phyloP scores from a whole-genome alignment of 1,139 yeast genomes.

The Spathaspora sp. region DNA sequence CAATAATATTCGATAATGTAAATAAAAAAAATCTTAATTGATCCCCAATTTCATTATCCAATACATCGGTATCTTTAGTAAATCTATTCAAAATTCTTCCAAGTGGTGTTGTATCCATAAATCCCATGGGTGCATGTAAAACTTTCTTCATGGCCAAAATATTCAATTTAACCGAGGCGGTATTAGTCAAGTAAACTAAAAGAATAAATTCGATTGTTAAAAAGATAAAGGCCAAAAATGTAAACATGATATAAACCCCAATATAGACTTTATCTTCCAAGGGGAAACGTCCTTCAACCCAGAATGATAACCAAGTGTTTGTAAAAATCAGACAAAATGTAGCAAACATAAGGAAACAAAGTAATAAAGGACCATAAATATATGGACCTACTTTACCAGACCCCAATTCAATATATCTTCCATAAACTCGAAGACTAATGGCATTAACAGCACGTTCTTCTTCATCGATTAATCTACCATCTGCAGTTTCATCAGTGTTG shows the following conservation, averaged over 20 bases:
- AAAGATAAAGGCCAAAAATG: constrained; percentile 37
- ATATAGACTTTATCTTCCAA: constrained; percentile 58
- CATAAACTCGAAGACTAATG: constrained; percentile 30
- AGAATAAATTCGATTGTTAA: constrained; percentile 43
- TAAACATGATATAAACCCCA: constrained; percentile 66
- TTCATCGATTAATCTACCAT: constrained; percentile 32
- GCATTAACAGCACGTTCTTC: constrained; percentile 43
- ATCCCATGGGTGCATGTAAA: constrained; percentile 61
- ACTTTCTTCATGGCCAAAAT: constrained; percentile 58
- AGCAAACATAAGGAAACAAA: constrained; percentile 31
- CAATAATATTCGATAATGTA: constrained; percentile 55
- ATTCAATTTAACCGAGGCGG: constrained; percentile 43
- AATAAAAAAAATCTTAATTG: constrained; percentile 49
- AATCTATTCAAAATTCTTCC: constrained; percentile 62
- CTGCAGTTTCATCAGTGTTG: constrained; percentile 23
- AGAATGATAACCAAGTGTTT: constrained; percentile 82
- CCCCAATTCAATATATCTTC: constrained; percentile 54
- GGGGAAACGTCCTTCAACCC: constrained; percentile 63
- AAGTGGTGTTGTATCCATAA: constrained; percentile 63
- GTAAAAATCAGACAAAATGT: constrained; percentile 67
- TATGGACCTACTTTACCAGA: constrained; percentile 42
- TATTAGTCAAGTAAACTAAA: constrained; percentile 51
- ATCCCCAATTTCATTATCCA: constrained; percentile 75
- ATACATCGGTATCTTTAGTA: constrained; percentile 81
- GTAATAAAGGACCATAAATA: constrained; percentile 22